These are phyloP conservation scores for Fusarium drepaniforme DNA, from an alignment of 2,329 filamentous ascomycete species.

Conservation along the genomic window DNA sequence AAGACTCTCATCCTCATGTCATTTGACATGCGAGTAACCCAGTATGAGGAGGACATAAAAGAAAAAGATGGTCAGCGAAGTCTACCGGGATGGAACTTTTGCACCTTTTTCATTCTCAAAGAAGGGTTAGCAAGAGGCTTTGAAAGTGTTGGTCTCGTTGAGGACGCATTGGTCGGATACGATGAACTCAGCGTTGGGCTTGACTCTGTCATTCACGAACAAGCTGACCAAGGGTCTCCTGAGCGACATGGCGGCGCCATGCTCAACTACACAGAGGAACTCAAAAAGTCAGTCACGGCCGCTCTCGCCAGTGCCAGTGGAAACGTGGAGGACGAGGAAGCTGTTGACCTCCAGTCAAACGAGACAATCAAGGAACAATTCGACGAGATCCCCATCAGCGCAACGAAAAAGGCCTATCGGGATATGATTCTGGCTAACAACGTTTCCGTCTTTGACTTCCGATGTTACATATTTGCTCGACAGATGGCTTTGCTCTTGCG, in stretches of 20 bases:
- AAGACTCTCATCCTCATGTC: constrained; percentile 89
- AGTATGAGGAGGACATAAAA: constrained; percentile 97
- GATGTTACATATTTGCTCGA: constrained; percentile 91
- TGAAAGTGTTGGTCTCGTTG: constrained; percentile 94
- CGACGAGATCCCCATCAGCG: constrained; percentile 71
- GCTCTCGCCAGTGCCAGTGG: constrained; percentile 57
- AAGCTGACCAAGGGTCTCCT: constrained; percentile 68
- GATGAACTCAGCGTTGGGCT: constrained; percentile 92
- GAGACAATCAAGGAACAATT: constrained; percentile 54
- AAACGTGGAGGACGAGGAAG: constrained; percentile 53
- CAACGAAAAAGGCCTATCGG: constrained; percentile 83
- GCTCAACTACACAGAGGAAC: constrained; percentile 78
- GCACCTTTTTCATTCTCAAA: constrained; percentile 98
- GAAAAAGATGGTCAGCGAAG: constrained; percentile 90
- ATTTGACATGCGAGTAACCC: constrained; percentile 89
- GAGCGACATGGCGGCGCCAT: constrained; percentile 80
- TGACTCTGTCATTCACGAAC: constrained; percentile 84
- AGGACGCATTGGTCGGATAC: constrained; percentile 94
- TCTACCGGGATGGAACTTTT: constrained; percentile 98
- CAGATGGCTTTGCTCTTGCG: constrained; percentile 87
- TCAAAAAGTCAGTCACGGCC: constrained; percentile 70
- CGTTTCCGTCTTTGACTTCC: constrained; percentile 96
- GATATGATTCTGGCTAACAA: constrained; percentile 94
- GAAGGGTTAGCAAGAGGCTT: constrained; percentile 94
- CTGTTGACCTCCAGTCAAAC: constrained; percentile 64